Base-by-base conservation (phyloP, 768 basidiomycete species). In the Tulasnella sp. region DNA sequence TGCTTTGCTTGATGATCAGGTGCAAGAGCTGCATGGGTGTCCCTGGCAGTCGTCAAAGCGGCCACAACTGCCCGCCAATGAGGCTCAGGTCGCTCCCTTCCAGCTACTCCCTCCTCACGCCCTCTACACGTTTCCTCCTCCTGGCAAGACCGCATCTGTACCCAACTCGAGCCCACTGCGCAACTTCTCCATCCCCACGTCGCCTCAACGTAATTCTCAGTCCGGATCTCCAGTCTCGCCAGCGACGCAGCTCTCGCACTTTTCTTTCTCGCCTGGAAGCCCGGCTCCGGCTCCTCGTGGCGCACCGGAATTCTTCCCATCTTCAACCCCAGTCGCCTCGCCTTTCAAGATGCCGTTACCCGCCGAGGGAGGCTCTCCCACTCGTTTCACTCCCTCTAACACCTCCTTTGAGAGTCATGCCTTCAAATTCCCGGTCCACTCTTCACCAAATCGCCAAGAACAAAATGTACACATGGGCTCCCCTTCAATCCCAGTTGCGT, bases 11-110 rank as follows among this genome's bases (percentile, higher is more conserved):
- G 47, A n/a, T n/a, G n/a, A 48, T 4, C 61, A 94, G 91, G 82
- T 93, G 3, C 90, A 92, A 74, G 93, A 95, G 70, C 75, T 95
- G 26, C 94, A 97, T 68, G 94, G 94, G 26, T 82, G 85, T 26
- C 91, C 94, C 3, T 97, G 93, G 93, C 75, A 51, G 54, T 8
- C 58, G 47, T 48, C 50, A 3, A 26, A 43, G 8, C 19, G 30
- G 45, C 24, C 43, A 27, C 48, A 51, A 24, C 62, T 30, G n/a
- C 45, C 62, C 17, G 52, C 63, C 4, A 55, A 60, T 13, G 45
- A 27, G 7, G 38, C 62, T 15, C 21, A 42, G 27, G 41, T 49
- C 29, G 34, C 23, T 30, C 59, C 21, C 70, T 73, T 48, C 75
- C 71, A n/a, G 69, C 70, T 44, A 77, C 77, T 41, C 81, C 79